Evolutionary conservation across 2,329 filamentous ascomycete species (phyloP).

Genomic region (Claviceps arundinis): DNA sequence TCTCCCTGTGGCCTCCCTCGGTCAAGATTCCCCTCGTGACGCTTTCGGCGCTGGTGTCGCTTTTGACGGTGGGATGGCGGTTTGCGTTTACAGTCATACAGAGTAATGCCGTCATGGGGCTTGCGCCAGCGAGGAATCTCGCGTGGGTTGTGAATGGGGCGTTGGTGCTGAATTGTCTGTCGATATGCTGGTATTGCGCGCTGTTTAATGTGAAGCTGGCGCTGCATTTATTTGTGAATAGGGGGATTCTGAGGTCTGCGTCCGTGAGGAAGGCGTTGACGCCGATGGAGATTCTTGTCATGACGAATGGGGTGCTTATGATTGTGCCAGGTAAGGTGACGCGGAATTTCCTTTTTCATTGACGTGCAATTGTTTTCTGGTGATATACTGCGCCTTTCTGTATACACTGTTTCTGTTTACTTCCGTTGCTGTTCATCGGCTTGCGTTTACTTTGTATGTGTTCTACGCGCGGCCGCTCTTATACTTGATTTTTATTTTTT

Average conservation of each 20-base stretch:
- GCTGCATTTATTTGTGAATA: constrained; percentile 32
- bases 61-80: constrained; percentile 19
- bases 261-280: constrained; percentile 21
- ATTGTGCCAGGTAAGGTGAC: constrained; percentile 34
- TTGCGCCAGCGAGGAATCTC: constrained; percentile 11
- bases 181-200: constrained; percentile 40
- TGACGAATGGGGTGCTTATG: constrained; percentile 44
- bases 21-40: constrained; percentile 19
- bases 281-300: constrained; percentile 40
- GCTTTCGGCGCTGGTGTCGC: constrained; percentile 22
- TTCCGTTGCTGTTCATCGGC: too few species aligned
- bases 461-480: too few species aligned
- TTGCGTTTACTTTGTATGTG: too few species aligned
- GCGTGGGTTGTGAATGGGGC: constrained; percentile 26
- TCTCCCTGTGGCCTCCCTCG: constrained; percentile 30
- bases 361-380: neutral
- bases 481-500: too few species aligned
- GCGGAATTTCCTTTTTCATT: neutral
- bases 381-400: too few species aligned
- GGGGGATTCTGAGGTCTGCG: constrained; percentile 28
- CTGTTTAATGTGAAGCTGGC: constrained; percentile 40
- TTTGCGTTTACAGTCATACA: constrained; percentile 24
- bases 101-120: constrained; percentile 16
- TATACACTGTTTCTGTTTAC: too few species aligned
- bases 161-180: constrained; percentile 25